Evolutionary conservation across 306 rosid species (phyloP), one percentile per base, ranked within the genome.

Genomic region (Canavalia ensiformis): DNA sequence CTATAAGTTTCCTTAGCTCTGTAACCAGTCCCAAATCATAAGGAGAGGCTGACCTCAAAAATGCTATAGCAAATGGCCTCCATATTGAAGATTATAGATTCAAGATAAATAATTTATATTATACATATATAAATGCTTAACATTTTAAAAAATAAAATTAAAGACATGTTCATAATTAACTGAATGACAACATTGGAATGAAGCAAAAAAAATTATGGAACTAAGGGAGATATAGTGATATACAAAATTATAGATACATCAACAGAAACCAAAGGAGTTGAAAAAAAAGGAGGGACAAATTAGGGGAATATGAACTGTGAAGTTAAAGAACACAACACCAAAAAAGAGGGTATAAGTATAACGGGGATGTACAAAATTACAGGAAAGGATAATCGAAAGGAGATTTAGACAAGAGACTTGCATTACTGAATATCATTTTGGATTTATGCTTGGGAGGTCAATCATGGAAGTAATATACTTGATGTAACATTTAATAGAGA

Each of bases 1-100:
- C 30, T 35, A 6, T 56, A 56, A 66, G 33, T 78, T 46, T 68
- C 58, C 47, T 45, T 10, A 68, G 42, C 29, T 68, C 35, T 25
- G 33, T 46, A 47, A 68, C 12, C 42, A 68, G 5, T 47, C 12
- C 71, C 6, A 5, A 18, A 41, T 65, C n/a, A 5, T 10, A 18
- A 44, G 33, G 41, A 68, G 56, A 5, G 30, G 25, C 37, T 45
- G 37, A 28, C 39, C 54, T 25, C 13, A 67, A 67, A 66, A 44
- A 25, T 44, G 39, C 52, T 25, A 1, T 68, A 45, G 42, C n/a
- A 10, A 11, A 47, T 46, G 57, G 25, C 5, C 1, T 45, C 25
- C 0, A 1, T 67, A 25, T 42, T 4, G 1, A 37, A 39, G 31
- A 66, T 66, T 65, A 52, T 52, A 41, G 34, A 65, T 39, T 6